Percentiles rank a stretch among this genome's conserved stretches.
phyloP scores from a whole-genome alignment of 306 rosid genomes.

The Malus orientalis region DNA sequence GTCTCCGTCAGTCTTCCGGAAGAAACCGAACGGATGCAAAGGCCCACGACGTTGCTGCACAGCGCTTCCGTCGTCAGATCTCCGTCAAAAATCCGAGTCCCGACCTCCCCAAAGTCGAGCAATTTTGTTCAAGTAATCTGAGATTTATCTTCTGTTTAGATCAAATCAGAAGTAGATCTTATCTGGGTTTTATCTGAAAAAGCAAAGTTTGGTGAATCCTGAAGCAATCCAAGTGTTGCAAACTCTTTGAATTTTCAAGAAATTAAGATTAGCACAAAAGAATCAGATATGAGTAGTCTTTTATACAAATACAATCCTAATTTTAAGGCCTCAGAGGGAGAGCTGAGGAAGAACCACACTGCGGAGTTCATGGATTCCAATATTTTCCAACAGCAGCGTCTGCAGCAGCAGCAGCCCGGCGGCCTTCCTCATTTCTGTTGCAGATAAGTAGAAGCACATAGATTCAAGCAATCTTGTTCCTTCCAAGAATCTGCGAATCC shows the following conservation, averaged over 20 bases:
- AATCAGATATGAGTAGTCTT: slow-evolving; percentile 50
- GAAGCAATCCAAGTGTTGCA: background rate
- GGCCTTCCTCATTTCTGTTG: too few species aligned
- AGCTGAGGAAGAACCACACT: slow-evolving; percentile 38
- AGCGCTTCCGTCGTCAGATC: too few species aligned
- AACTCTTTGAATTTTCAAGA: background rate
- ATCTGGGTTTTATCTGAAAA: background rate
- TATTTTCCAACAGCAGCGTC: slow-evolving; percentile 16
- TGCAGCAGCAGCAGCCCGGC: slow-evolving; percentile 12
- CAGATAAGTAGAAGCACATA: too few species aligned
- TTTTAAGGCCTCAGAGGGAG: slow-evolving; percentile 31
- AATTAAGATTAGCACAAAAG: background rate
- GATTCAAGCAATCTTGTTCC: too few species aligned
- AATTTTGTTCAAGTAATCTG: too few species aligned
- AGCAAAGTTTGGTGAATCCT: background rate
- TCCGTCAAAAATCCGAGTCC: too few species aligned
- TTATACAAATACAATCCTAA: slow-evolving; percentile 26
- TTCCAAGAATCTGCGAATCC: too few species aligned
- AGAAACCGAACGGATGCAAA: too few species aligned
- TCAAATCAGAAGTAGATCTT: background rate
- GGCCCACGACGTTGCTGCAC: too few species aligned
- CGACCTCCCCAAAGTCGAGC: too few species aligned
- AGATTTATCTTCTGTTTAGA: slow-evolving; percentile 9
- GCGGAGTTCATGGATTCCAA: slow-evolving; percentile 49
- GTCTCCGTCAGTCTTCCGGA: too few species aligned